Evolutionary conservation across 371 early-diverging fungal genomes (phyloP), one percentile per base, ranked within the genome.

Genomic region (Circinella umbellata): DNA sequence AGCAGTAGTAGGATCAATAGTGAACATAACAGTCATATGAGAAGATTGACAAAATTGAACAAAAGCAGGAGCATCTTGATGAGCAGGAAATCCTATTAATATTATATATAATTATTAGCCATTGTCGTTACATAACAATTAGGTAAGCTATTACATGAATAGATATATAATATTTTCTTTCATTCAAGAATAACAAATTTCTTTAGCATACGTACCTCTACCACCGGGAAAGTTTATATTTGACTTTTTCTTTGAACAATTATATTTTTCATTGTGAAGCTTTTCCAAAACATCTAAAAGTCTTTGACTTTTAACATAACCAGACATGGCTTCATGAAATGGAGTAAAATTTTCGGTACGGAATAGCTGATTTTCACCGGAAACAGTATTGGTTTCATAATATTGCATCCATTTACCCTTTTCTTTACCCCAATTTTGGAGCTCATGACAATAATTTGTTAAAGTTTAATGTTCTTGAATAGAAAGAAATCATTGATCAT

Each of bases 351-450:
- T 86, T 42, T 87, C 88, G 4, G 85, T 87, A 57, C 88, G 85
- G 65, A 86, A 87, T 2, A 87, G 79, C 53, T 80, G 82, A 27
- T 71, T 76, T 39, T 76, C 73, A 46, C 74, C 76, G 11, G 79
- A 79, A 14, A 46, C 48, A 27, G 76, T 78, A 71, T 84, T 84
- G 27, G 64, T 63, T 68, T 86, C 88, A 73, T 88, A 85, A 69
- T 86, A 88, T 71, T 85, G 82, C 88, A 88, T 88, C 85, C 88
- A 88, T 57, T 88, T 88, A 5, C 82, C 85, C 20, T 85, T 85
- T 47, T 77, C 75, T 35, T 85, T 74, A n/a, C 78, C 76, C 88
- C 86, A 85, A 61, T 71, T 74, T 64, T 78, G 79, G 67, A 86
- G 76, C 38, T 79, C 75, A 4, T 75, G 54, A 42, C 80, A 81